These are phyloP conservation scores for Neoboletus brunneissimus DNA, from an alignment of 768 basidiomycete species.

Conservation along the genomic window DNA sequence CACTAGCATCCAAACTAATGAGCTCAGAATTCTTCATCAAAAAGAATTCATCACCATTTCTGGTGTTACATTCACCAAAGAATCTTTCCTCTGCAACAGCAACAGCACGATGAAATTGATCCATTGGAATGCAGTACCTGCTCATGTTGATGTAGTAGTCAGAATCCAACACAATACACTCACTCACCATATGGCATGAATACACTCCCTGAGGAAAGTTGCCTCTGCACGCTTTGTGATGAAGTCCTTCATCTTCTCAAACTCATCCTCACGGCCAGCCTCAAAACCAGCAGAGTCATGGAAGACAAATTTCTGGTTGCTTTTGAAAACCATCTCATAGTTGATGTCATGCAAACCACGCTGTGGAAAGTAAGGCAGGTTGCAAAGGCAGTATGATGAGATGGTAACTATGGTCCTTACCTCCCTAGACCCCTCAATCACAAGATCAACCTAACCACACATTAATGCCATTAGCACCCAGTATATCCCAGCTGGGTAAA, in stretches of 20 bases:
- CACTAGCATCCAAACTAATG: too few relatives aligned
- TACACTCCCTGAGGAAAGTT: neutral
- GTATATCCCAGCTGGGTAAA: neutral
- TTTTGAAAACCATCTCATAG: neutral
- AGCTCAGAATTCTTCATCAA: too few relatives aligned
- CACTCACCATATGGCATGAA: neutral
- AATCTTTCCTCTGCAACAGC: too few relatives aligned
- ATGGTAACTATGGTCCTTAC: neutral
- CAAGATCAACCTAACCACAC: neutral
- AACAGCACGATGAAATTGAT: too few relatives aligned
- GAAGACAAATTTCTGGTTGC: neutral
- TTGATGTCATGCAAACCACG: neutral
- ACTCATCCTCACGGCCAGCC: neutral
- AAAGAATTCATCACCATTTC: too few relatives aligned
- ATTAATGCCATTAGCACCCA: neutral
- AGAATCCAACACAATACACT: too few relatives aligned
- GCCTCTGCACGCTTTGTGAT: neutral
- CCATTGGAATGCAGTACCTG: too few relatives aligned
- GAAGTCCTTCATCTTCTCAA: neutral
- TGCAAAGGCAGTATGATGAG: neutral
- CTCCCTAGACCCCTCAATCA: neutral
- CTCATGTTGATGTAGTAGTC: too few relatives aligned
- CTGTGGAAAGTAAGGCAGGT: neutral
- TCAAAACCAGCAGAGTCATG: neutral
- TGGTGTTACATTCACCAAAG: too few relatives aligned